Conservation (phyloP, 495 filamentous ascomycete genomes). For the Xylaria cubensis region DNA sequence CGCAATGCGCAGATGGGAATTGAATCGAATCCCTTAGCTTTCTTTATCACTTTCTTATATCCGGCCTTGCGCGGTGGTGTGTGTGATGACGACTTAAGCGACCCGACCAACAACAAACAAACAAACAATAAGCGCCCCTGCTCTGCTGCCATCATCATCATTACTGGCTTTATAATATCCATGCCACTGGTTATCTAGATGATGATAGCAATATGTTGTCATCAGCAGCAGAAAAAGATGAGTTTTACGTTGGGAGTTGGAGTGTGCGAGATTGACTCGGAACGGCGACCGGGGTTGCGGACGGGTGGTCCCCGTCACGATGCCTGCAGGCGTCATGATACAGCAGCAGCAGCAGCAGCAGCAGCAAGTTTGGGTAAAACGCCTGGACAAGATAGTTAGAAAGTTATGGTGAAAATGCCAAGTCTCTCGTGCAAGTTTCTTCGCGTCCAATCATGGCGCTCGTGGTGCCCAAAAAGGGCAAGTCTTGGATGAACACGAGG, state of each 20-base stretch:
- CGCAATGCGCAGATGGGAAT: background rate
- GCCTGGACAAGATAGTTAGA: no score
- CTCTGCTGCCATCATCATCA: background rate
- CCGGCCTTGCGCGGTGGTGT: background rate
- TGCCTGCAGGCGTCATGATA: conserved; percentile 8
- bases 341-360: background rate
- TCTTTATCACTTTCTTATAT: background rate
- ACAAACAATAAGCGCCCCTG: background rate
- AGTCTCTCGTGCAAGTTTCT: background rate
- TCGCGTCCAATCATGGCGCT: conserved; percentile 22
- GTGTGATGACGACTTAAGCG: background rate
- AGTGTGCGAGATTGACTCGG: conserved; percentile 2
- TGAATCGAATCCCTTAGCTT: background rate
- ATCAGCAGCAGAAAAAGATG: background rate
- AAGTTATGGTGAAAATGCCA: background rate
- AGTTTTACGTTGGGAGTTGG: background rate
- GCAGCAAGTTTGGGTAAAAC: no score
- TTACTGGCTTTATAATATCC: background rate
- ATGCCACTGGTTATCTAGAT: background rate
- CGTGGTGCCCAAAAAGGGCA: conserved; percentile 29
- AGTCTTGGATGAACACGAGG: conserved; percentile 12
- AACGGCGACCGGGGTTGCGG: background rate
- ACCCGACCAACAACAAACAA: background rate
- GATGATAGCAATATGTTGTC: background rate
- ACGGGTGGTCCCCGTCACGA: background rate